Percentiles rank a stretch among this genome's conserved stretches.
These are phyloP conservation scores for Trypanosoma scelopori DNA, from an alignment of 208 protist genomes.

Conservation along the genomic window DNA sequence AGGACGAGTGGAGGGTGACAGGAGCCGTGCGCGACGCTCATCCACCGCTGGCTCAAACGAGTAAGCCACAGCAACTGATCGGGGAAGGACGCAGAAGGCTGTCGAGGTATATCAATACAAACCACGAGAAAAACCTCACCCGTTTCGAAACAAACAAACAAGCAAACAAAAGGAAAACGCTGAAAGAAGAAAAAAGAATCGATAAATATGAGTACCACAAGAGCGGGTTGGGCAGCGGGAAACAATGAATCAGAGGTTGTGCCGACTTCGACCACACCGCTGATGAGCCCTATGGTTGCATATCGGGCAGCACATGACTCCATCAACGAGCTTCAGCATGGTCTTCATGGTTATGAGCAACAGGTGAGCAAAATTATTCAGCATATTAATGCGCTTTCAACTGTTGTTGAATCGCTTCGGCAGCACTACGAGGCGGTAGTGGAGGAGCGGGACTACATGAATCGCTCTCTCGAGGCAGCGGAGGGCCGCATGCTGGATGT, in stretches of 20 bases:
- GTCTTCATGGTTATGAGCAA: slow-evolving; percentile 49
- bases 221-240: slow-evolving; percentile 9
- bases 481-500: slow-evolving; percentile 60
- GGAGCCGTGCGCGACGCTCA: too few species aligned
- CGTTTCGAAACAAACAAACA: slow-evolving; percentile 7
- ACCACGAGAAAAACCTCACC: neutral
- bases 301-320: slow-evolving; percentile 48
- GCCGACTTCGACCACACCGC: slow-evolving; percentile 25
- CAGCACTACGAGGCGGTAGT: slow-evolving; percentile 63
- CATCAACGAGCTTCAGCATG: slow-evolving; percentile 33
- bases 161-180: slow-evolving; percentile 9
- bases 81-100: neutral
- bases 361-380: slow-evolving; percentile 45
- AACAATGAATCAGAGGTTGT: slow-evolving; percentile 32
- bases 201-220: slow-evolving; percentile 8
- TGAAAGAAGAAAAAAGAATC: slow-evolving; percentile 3
- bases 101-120: neutral
- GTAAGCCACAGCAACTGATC: neutral
- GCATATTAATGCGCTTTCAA: slow-evolving; percentile 37
- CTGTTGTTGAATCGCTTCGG: slow-evolving; percentile 46
- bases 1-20: neutral
- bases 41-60: too few species aligned
- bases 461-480: slow-evolving; percentile 36
- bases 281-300: slow-evolving; percentile 38
- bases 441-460: slow-evolving; percentile 54